Evolutionary conservation across 2,329 filamentous ascomycete species (phyloP), one percentile per base, ranked within the genome.

Genomic region (Cadophora luteo-olivacea): DNA sequence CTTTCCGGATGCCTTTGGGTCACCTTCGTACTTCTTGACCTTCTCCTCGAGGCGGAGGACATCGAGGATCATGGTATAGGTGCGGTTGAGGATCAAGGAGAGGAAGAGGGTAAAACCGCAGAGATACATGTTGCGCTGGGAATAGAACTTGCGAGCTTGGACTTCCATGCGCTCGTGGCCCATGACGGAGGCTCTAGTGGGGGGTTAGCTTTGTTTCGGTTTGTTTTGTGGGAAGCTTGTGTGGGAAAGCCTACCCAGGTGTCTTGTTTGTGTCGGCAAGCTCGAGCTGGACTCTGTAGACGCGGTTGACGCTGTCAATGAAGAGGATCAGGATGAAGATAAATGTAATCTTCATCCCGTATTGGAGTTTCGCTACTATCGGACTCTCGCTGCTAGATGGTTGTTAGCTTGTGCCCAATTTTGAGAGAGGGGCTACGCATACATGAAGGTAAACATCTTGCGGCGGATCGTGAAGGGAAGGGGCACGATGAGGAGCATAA

Each of bases 41-140:
- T 93, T 92, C 82, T 97, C 93, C 85, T 99, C 95, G 65, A 99
- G 91, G 72, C 93, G 89, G 7, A 79, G 72, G 41, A 77, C 73
- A 48, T 79, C 77, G 49, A 79, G 72, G 64, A 78, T 78, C 92
- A 98, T 95, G 78, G 91, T 92, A 85, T 98, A 99, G 79, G 96
- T 99, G 79, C 96, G 95, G 90, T 99, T 98, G 80, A 97, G 92
- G 82, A 99, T 99, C 73, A 99, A 87, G 65, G 95, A 98, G 71
- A 99, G 91, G 89, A 99, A 98, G 72, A 99, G 91, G 5, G 96
- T 99, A 86, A 99, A 99, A 76, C 96, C 96, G 82, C 96, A 98
- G 71, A 99, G 94, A 84, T 99, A 99, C 96, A 99, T 99, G 89
- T 99, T 99, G 82, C 96, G 94, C 85, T 99, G 95, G 71, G 94